Evolutionary conservation across 306 rosid genomes (phyloP).

Genomic region (Echinosophora koreensis): DNA sequence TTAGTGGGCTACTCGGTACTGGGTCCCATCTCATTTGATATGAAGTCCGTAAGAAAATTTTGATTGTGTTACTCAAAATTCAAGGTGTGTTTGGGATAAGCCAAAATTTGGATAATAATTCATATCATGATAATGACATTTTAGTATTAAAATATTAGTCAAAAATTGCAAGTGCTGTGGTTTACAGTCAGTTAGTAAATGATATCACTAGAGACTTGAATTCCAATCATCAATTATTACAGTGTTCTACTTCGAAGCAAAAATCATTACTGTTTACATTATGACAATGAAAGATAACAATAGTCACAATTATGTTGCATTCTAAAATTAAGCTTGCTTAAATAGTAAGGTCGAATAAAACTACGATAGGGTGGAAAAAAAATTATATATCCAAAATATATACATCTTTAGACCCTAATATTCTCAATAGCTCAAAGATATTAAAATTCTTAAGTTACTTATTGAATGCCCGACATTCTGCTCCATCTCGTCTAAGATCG

Average conservation of each 20-base stretch:
- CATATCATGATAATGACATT: constrained; percentile 24
- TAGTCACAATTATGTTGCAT: neutral
- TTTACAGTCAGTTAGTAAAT: neutral
- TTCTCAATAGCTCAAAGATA: too few relatives aligned
- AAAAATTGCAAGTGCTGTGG: neutral
- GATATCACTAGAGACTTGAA: constrained; percentile 7
- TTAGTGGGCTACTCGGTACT: constrained; percentile 23
- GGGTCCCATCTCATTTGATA: constrained; percentile 23
- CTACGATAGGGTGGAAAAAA: too few relatives aligned
- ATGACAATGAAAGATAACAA: neutral
- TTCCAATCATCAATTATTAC: constrained; percentile 29
- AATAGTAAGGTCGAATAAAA: neutral
- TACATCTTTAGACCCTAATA: too few relatives aligned
- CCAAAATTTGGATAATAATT: constrained; percentile 24
- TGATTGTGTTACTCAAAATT: neutral
- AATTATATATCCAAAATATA: too few relatives aligned
- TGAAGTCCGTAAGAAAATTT: constrained; percentile 5
- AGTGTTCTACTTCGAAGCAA: neutral
- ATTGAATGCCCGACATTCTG: neutral
- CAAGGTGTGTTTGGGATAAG: neutral
- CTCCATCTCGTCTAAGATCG: neutral
- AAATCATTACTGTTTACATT: neutral
- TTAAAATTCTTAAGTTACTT: too few relatives aligned
- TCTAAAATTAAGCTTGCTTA: neutral
- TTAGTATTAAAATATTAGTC: neutral